Conservation (phyloP, 345 rosid genomes). For the Melaleuca quinquenervia region DNA sequence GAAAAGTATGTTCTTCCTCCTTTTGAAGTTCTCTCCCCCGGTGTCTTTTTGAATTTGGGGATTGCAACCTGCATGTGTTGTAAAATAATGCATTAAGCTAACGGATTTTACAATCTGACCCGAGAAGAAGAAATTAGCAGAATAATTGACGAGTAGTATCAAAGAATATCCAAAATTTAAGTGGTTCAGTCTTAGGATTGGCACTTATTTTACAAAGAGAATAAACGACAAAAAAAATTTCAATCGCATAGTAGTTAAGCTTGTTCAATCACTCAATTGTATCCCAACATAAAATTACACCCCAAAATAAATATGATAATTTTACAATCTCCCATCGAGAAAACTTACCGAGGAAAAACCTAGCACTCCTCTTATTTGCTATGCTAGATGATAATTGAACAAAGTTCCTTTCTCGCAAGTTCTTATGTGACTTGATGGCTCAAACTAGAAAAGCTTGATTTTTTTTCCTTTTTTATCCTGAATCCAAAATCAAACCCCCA, state of each 20-base stretch:
- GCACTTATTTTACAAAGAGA: background rate
- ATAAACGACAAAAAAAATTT: too few relatives aligned
- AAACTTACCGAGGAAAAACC: background rate
- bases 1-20: background rate
- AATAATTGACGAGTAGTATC: background rate
- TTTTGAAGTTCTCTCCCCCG: background rate
- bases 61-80: background rate
- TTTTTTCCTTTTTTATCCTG: background rate
- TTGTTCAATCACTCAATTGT: too few relatives aligned
- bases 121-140: background rate
- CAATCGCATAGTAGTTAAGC: too few relatives aligned
- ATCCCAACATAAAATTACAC: too few relatives aligned
- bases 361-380: background rate
- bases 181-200: accelerated
- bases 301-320: background rate
- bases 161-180: background rate
- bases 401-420: background rate
- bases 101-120: background rate
- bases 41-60: background rate
- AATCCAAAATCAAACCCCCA: background rate
- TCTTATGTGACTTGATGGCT: background rate
- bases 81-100: background rate
- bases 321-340: background rate
- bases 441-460: background rate
- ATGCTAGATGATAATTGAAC: background rate